Percentiles rank a stretch among this genome's conserved stretches.
Evolutionary conservation across 768 basidiomycete species (phyloP).

Genomic region (Leccinum rimulosum): DNA sequence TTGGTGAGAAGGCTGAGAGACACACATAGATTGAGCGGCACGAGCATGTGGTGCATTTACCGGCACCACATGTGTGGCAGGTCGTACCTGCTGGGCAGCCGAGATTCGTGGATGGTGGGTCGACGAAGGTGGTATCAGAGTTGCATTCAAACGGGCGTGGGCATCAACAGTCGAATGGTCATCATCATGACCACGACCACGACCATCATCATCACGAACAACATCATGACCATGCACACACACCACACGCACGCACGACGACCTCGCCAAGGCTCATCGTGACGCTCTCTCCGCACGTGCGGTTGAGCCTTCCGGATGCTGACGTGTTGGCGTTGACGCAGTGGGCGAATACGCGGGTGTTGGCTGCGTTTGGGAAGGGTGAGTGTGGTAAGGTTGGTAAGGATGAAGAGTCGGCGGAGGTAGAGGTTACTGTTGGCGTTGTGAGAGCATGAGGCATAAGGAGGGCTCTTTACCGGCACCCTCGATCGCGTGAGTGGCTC

Average conservation of each 20-base stretch:
- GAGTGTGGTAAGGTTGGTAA: conserved; percentile 21
- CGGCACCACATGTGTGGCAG: conserved; percentile 89
- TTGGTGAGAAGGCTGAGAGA: background rate
- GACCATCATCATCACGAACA: conserved; percentile 9
- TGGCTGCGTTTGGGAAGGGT: conserved; percentile 45
- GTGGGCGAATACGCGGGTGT: conserved; percentile 73
- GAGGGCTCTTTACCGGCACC: background rate
- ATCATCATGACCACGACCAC: conserved; percentile 6
- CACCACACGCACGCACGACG: background rate
- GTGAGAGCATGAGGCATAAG: conserved; percentile 49
- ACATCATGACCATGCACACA: conserved; percentile 2
- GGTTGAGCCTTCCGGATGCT: conserved; percentile 59
- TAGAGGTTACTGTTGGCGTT: conserved; percentile 74
- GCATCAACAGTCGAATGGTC: conserved; percentile 8
- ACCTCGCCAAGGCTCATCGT: conserved; percentile 56
- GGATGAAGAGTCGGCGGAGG: conserved; percentile 35
- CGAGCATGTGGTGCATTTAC: conserved; percentile 77
- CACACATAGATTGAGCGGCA: conserved; percentile 70
- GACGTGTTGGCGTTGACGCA: conserved; percentile 70
- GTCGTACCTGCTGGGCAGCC: conserved; percentile 49
- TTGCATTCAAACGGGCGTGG: background rate
- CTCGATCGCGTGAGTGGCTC: conserved; percentile 9
- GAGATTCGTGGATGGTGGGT: conserved; percentile 4
- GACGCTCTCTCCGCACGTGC: conserved; percentile 78
- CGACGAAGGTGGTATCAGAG: background rate